Conservation (phyloP, 495 filamentous ascomycete species). For the Bryoglossum gracile region DNA sequence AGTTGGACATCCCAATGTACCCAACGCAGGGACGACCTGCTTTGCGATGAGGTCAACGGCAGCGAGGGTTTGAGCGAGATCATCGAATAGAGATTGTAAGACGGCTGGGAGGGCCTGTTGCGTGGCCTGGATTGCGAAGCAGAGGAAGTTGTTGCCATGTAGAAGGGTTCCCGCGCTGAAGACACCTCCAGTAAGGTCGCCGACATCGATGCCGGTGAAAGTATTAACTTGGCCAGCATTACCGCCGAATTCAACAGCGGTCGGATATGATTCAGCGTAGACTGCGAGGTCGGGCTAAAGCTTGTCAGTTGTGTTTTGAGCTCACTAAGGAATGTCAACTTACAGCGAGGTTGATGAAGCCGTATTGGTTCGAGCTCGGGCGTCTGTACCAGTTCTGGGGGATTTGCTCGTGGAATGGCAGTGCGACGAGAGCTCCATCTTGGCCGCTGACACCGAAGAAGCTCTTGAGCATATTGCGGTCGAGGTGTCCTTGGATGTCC, state of each 20-base stretch:
- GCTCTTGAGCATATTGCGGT: background rate
- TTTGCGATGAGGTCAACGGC: too few species aligned
- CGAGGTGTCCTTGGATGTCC: background rate
- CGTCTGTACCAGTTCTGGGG: conserved; percentile 5
- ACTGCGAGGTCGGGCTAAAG: conserved; percentile 21
- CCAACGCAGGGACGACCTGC: too few species aligned
- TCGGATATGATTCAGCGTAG: conserved; percentile 22
- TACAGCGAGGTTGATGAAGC: background rate
- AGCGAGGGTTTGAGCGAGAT: too few species aligned
- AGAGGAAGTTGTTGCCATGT: background rate
- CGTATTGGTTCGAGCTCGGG: background rate
- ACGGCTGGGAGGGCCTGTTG: background rate
- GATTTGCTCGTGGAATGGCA: background rate
- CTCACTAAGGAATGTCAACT: too few species aligned
- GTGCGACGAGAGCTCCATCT: background rate
- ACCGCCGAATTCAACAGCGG: conserved; percentile 39
- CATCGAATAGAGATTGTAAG: too few species aligned
- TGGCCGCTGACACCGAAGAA: background rate
- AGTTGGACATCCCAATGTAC: too few species aligned
- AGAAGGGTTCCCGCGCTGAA: background rate
- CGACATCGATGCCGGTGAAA: conserved; percentile 45
- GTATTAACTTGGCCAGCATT: conserved; percentile 47
- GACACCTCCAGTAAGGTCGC: conserved; percentile 34
- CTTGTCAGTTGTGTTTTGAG: too few species aligned
- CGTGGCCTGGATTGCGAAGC: background rate